A percentile compares a stretch with the other conserved stretches of the same genome.
Evolutionary conservation across 2,329 filamentous ascomycete species (phyloP).

Genomic region (Botrytis porri): DNA sequence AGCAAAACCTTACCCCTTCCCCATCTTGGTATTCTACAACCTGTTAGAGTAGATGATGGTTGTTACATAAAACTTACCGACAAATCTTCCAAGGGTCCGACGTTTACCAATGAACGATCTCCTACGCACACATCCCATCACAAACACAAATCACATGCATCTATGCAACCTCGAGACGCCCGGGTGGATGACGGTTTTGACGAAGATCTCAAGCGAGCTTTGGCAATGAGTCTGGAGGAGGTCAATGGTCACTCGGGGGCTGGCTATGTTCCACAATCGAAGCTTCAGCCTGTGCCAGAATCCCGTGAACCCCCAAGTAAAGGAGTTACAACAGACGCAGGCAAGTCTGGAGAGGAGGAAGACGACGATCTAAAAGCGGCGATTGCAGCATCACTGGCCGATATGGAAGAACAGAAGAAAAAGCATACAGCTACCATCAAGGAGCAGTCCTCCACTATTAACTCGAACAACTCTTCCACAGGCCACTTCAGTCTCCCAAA

Average conservation of each 20-base stretch:
- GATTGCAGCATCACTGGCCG: conserved; percentile 88
- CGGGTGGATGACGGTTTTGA: conserved; percentile 89
- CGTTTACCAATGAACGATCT: conserved; percentile 43
- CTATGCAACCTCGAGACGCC: conserved; percentile 87
- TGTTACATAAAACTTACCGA: conserved; percentile 88
- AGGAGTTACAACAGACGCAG: conserved; percentile 41
- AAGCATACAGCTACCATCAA: conserved; percentile 81
- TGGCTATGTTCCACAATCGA: conserved; percentile 68
- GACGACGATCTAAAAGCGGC: conserved; percentile 92
- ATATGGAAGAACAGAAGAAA: conserved; percentile 98
- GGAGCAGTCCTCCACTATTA: conserved; percentile 63
- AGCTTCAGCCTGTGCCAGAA: conserved; percentile 41
- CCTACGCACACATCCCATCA: conserved; percentile 47
- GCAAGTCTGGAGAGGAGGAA: conserved; percentile 69
- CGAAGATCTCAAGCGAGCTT: conserved; percentile 86
- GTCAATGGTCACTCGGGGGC: conserved; percentile 68
- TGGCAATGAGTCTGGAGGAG: conserved; percentile 97
- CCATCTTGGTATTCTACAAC: conserved; percentile 85
- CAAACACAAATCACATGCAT: conserved; percentile 62
- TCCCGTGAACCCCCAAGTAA: conserved; percentile 28
- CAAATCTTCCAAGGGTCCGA: conserved; percentile 54
- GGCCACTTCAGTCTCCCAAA: conserved; percentile 66
- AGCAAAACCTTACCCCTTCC: conserved; percentile 84
- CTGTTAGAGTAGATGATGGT: conserved; percentile 93
- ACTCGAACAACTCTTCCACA: conserved; percentile 44